These are phyloP conservation scores for Teunomyces stri DNA, from an alignment of 805 yeast species.

Conservation along the genomic window DNA sequence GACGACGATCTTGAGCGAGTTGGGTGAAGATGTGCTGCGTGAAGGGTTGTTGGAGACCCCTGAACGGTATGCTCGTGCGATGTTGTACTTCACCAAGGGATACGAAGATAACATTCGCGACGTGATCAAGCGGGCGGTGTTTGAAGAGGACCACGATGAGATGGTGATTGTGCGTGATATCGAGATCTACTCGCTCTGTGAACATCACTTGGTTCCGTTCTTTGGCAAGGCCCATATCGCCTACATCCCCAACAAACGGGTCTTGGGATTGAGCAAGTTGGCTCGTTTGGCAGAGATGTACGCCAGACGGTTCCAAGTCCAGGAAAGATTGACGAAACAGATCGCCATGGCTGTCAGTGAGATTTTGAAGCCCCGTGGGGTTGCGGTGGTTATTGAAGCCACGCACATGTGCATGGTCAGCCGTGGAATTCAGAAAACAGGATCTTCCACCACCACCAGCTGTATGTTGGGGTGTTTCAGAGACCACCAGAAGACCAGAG, in stretches of 20 bases:
- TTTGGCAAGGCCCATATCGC: constrained; percentile 97
- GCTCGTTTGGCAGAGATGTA: constrained; percentile 98
- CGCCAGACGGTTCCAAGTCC: constrained; percentile 94
- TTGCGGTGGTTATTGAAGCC: constrained; percentile 97
- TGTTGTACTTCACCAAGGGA: constrained; percentile 94
- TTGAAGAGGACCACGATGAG: constrained; percentile 97
- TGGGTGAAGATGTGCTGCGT: constrained; percentile 87
- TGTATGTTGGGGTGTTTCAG: constrained; percentile 98
- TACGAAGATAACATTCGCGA: constrained; percentile 91
- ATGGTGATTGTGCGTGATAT: constrained; percentile 98
- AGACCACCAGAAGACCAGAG: constrained; percentile 91
- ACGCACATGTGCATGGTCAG: constrained; percentile 99
- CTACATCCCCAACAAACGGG: constrained; percentile 93
- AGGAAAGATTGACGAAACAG: constrained; percentile 94
- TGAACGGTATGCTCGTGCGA: constrained; percentile 92
- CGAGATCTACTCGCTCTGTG: constrained; percentile 88
- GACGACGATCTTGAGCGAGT: constrained; percentile 66
- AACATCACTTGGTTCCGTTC: constrained; percentile 97
- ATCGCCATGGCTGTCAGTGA: constrained; percentile 94
- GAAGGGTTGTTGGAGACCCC: constrained; percentile 95
- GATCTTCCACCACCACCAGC: constrained; percentile 89
- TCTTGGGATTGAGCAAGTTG: constrained; percentile 85
- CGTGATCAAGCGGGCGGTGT: constrained; percentile 91
- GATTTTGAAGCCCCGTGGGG: constrained; percentile 91
- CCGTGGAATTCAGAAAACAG: constrained; percentile 94